phyloP scores from a whole-genome alignment of 106 monocot genomes.

The Allium cepa region DNA sequence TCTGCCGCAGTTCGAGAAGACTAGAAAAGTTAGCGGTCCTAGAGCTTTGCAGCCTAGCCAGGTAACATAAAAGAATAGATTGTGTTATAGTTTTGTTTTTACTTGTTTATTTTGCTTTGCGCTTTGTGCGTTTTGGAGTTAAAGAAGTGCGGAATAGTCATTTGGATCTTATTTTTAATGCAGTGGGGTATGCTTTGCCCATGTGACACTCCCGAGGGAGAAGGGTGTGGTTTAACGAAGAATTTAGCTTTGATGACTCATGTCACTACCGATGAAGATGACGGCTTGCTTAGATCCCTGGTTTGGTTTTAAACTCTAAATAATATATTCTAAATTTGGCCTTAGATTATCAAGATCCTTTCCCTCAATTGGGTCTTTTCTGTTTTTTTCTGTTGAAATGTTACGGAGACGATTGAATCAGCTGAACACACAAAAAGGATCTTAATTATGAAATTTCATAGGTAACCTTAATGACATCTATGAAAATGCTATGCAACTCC shows the following conservation, averaged over 20 bases:
- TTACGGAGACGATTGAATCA: too few relatives aligned
- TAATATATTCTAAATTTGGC: too few relatives aligned
- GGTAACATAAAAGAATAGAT: constrained; percentile 20
- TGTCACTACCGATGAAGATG: constrained; percentile 96
- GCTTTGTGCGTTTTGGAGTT: too few relatives aligned
- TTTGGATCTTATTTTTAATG: constrained; percentile 1
- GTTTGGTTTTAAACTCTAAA: constrained; percentile 22
- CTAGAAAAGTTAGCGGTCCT: constrained; percentile 98
- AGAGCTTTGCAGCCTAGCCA: constrained; percentile 98
- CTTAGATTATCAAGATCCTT: too few relatives aligned
- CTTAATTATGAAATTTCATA: too few relatives aligned
- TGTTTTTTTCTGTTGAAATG: too few relatives aligned
- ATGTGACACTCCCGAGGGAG: constrained; percentile 99
- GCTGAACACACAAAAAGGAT: too few relatives aligned
- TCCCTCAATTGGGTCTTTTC: too few relatives aligned
- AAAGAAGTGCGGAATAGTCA: too few relatives aligned
- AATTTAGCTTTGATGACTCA: constrained; percentile 96
- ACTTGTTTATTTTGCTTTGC: too few relatives aligned
- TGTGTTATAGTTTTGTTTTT: background rate
- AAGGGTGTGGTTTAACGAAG: constrained; percentile 95
- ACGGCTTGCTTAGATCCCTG: constrained; percentile 73
- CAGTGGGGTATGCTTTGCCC: constrained; percentile 99
- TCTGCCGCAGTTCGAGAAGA: constrained; percentile 95
- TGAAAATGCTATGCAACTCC: too few relatives aligned
- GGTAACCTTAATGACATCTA: too few relatives aligned